Base-by-base conservation (phyloP, 2,329 filamentous ascomycete genomes). In the Cytospora chrysosperma region DNA sequence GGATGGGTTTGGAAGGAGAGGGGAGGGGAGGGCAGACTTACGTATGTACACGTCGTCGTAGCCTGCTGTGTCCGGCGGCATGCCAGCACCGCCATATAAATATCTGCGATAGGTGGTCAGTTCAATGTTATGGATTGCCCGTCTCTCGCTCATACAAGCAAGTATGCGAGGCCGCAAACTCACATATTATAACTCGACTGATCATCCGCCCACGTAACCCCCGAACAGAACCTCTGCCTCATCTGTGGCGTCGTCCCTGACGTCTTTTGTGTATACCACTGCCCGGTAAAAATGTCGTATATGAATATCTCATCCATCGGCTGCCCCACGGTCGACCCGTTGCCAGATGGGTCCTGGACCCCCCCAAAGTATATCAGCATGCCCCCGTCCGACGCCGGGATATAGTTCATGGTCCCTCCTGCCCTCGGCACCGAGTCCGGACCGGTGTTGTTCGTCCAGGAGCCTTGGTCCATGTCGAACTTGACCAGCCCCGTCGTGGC, bases 101-200 rank as follows among this genome's bases (percentile, higher is more conserved):
- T 88, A 88, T 40, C 85, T 87, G 63, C 6, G 28, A 10, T 17
- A 19, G n/a, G n/a, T n/a, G n/a, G 21, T 64, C 26, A 69, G 68
- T 51, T 19, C 55, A 37, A 2, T 13, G 9, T 13, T n/a, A 47
- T 4, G 10, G 9, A 5, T n/a, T 15, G n/a, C n/a, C n/a, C n/a
- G n/a, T n/a, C n/a, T 12, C 32, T 56, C 37, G 8, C 27, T 13
- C 10, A 26, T 15, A 40, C 72, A 40, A 68, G 67, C 55, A 40
- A 68, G 67, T 55, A 26, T 56, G 26, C 43, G 13, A 12, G 27
- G 21, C 19, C 28, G 54, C 3, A 58, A n/a, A 74, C 83, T 72
- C 69, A 88, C 83, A 89, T 85, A 67, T 89, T 88, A 69, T 88
- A 88, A 9, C 84, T 87, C 17, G 85, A 86, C 61, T 80, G 76